These are phyloP conservation scores for Aureobasidium sp. DNA, from an alignment of 2,329 filamentous ascomycete genomes.

Conservation along the genomic window DNA sequence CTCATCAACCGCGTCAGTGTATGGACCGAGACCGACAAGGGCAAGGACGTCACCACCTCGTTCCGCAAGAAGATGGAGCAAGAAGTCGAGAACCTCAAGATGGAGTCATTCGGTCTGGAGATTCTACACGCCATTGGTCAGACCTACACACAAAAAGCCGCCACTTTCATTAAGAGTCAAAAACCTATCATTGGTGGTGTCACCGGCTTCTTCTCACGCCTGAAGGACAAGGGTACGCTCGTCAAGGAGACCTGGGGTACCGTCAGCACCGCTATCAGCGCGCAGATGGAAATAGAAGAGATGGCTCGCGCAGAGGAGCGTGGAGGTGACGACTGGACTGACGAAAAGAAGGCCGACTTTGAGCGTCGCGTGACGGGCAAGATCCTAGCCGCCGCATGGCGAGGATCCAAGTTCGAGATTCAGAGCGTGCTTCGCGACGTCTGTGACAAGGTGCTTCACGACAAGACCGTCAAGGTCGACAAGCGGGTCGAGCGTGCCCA, in stretches of 20 bases:
- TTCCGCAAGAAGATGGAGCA: conserved; percentile 92
- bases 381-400: conserved; percentile 93
- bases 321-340: conserved; percentile 95
- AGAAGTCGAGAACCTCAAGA: conserved; percentile 96
- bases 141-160: conserved; percentile 82
- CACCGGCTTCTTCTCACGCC: conserved; percentile 82
- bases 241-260: conserved; percentile 99
- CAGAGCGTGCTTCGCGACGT: conserved; percentile 92
- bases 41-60: conserved; percentile 69
- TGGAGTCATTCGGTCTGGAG: conserved; percentile 96
- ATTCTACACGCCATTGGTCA: conserved; percentile 91
- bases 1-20: conserved; percentile 82
- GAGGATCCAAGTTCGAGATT: conserved; percentile 95
- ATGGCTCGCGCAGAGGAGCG: conserved; percentile 95
- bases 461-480: conserved; percentile 66
- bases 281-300: conserved; percentile 97
- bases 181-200: conserved; percentile 81
- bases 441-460: conserved; percentile 77
- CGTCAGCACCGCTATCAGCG: conserved; percentile 90
- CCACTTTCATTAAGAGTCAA: conserved; percentile 82
- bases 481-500: conserved; percentile 90
- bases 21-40: conserved; percentile 96
- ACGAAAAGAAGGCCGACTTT: conserved; percentile 92
- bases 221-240: conserved; percentile 93
- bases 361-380: conserved; percentile 95